Evolutionary conservation across 768 basidiomycete species (phyloP), one percentile per base, ranked within the genome.

Genomic region (Pulveroboletus sp.): DNA sequence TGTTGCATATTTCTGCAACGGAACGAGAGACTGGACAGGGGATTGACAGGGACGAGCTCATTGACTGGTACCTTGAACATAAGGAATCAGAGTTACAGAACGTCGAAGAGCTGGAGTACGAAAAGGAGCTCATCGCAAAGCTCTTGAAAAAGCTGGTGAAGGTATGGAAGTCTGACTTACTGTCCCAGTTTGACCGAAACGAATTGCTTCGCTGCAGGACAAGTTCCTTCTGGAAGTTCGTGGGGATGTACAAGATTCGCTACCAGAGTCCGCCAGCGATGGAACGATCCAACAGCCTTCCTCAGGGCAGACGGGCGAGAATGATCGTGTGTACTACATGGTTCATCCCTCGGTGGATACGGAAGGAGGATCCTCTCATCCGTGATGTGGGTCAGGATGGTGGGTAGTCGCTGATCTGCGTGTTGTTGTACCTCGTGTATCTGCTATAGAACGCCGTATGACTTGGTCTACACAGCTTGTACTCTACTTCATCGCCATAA

Each of bases 11-110:
- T 24, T 74, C 82, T 15, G 82, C 85, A 33, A 73, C 82, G 11
- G 96, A 99, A 71, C 76, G 79, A 26, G 80, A 82, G 59, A 84
- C 80, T 0, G 86, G 85, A 17, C 75, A 70, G 46, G 94, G 94
- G 3, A 71, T 95, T 36, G 89, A 93, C 60, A 78, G 86, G 39
- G 93, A 95, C 57, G 94, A 96, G 59, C 76, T 99, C 48, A 87
- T 95, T 55, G 92, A 95, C 65, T 95, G 93, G 94, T 98, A 97
- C 64, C 78, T 98, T 48, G 96, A 99, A 72, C 70, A 80, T 56
- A 87, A 83, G 66, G 96, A 99, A 68, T 73, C 76, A 8, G 87
- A 93, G 54, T 72, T 98, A 35, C 80, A 85, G 55, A 84, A 86
- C 46, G 78, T 92, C 6, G 92, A 93, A 47, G 85, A 94, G 60